Evolutionary conservation across 2,329 filamentous ascomycete species (phyloP), one percentile per base, ranked within the genome.

Genomic region (Zasmidium angulare): DNA sequence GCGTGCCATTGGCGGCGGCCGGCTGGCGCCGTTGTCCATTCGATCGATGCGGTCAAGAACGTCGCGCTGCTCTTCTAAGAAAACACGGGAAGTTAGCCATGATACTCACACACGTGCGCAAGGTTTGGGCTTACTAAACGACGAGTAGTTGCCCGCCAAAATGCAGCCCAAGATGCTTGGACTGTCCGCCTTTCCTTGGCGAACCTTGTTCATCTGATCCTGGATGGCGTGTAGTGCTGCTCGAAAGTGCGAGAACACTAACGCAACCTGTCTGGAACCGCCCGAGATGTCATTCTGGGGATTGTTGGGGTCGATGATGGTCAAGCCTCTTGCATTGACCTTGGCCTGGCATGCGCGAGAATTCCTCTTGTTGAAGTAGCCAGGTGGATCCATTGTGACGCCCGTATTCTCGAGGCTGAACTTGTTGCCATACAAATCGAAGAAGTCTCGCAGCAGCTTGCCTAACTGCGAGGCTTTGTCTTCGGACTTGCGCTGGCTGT

Each of bases 291-390:
- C 95, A 72, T 98, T 98, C 23, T 82, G 78, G 0, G 84, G 74
- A 59, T 90, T 89, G 74, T 98, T 96, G 0, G 95, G 95, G 70
- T 99, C 95, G 59, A 96, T 89, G 68, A 99, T 96, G 9, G 89
- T 90, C 1, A 99, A 81, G 1, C 91, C 86, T 53, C 88, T 81
- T 14, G 74, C 75, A 68, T 87, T 87, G 67, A 83, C 84, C 22
- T 59, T 64, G 69, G 72, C 73, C 26, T 43, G 36, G 4, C 61
- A 58, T 9, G 58, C 43, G 36, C 53, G 47, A 17, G 72, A 69
- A 56, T 76, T 75, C 73, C 89, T 89, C 86, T 98, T 98, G 65
- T 84, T 80, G 60, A 93, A 82, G 68, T 90, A 90, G 6, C 84
- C 84, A 0, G 91, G 90, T 1, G 88, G 89, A 20, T 88, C 83